A percentile compares a stretch with the other conserved stretches of the same genome.
Evolutionary conservation across 179 eudicot species (phyloP).

Genomic region (Spergularia azorica): DNA sequence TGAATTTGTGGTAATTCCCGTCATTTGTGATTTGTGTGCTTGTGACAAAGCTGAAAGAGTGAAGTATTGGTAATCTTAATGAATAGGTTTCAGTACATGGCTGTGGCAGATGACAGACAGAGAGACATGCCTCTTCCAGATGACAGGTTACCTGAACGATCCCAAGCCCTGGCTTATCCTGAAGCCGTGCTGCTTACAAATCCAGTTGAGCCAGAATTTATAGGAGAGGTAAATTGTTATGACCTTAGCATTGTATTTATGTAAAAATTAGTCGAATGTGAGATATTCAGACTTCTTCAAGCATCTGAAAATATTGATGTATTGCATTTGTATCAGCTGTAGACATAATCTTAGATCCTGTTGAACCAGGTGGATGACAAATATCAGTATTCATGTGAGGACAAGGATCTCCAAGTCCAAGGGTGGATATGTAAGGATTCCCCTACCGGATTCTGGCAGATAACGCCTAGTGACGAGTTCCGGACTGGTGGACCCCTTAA

Average conservation of each 20-base stretch:
- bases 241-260: not conserved
- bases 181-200: slow-evolving; percentile 90
- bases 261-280: not conserved
- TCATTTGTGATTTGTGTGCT: not conserved
- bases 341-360: not conserved
- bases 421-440: slow-evolving; percentile 85
- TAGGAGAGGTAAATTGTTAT: slow-evolving; percentile 65
- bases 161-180: slow-evolving; percentile 68
- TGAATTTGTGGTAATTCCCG: not conserved
- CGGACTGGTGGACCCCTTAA: slow-evolving; percentile 90
- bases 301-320: not conserved
- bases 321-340: not conserved
- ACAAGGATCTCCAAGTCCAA: slow-evolving; percentile 78
- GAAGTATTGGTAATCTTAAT: not conserved
- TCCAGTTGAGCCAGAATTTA: slow-evolving; percentile 67
- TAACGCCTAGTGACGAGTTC: slow-evolving; percentile 88
- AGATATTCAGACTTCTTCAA: not conserved
- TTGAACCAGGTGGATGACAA: slow-evolving; percentile 87
- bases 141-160: slow-evolving; percentile 67
- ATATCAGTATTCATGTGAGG: slow-evolving; percentile 83
- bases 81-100: slow-evolving; percentile 76
- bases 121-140: slow-evolving; percentile 91
- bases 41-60: not conserved
- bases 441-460: slow-evolving; percentile 95
- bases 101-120: slow-evolving; percentile 67